Conservation (phyloP, 2,329 filamentous ascomycete species). For the Fusarium liriodendri region DNA sequence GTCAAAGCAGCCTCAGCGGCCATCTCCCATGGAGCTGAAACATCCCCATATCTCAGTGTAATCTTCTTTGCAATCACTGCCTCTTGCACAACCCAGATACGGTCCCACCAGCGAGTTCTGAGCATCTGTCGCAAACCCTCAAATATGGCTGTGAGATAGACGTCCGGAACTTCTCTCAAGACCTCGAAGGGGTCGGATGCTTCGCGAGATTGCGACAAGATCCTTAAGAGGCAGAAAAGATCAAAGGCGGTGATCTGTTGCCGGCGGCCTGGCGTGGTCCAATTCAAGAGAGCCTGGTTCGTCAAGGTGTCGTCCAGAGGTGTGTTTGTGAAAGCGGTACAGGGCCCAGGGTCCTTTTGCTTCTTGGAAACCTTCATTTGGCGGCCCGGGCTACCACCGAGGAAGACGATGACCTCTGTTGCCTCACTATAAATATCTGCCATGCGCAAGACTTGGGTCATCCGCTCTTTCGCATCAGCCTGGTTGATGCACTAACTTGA, state of each 20-base stretch:
- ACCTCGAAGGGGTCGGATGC: neutral
- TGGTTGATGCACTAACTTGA: neutral
- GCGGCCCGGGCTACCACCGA: neutral
- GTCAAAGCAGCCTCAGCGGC: neutral
- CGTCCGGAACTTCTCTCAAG: neutral
- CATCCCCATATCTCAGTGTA: neutral
- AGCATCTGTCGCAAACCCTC: neutral
- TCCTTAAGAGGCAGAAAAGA: neutral
- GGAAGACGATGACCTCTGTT: neutral
- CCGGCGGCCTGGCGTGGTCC: neutral
- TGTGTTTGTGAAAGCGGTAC: neutral
- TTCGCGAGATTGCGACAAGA: neutral
- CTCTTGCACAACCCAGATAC: slow-evolving; percentile 5
- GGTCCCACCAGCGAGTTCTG: neutral
- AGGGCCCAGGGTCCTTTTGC: neutral
- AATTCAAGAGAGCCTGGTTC: neutral
- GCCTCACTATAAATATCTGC: neutral
- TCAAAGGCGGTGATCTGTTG: neutral
- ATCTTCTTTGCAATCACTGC: neutral
- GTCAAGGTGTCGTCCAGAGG: neutral
- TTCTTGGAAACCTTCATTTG: neutral
- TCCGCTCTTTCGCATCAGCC: neutral
- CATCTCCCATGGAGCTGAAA: neutral
- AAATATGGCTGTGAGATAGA: neutral
- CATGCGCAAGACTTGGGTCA: neutral